Evolutionary conservation across 208 protist species (phyloP).

Genomic region (Crithidia brevicula): DNA sequence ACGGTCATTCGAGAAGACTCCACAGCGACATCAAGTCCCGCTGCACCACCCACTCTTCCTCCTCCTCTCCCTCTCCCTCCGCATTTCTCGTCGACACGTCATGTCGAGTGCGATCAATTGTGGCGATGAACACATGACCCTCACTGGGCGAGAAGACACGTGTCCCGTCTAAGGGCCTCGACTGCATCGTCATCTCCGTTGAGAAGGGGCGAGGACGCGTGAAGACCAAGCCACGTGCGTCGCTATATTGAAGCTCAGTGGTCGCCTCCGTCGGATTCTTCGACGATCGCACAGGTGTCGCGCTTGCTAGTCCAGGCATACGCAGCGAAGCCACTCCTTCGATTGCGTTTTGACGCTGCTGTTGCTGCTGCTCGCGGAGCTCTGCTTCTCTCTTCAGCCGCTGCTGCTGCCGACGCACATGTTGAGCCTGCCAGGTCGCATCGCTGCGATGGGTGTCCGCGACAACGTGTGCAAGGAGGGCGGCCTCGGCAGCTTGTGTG

Average conservation of each 20-base stretch:
- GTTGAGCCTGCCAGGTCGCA: not conserved
- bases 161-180: not conserved
- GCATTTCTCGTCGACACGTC: not conserved
- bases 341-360: not conserved
- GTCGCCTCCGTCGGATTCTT: too few relatives aligned
- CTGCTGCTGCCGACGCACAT: slow-evolving; percentile 20
- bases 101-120: not conserved
- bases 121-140: not conserved
- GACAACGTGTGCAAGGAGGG: slow-evolving; percentile 14
- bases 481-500: slow-evolving; percentile 10
- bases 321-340: too few relatives aligned
- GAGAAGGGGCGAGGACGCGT: slow-evolving; percentile 3
- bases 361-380: slow-evolving; percentile 1
- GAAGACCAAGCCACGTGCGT: slow-evolving; percentile 12
- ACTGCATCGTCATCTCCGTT: too few relatives aligned
- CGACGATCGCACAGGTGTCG: not conserved
- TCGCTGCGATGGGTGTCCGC: not conserved
- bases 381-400: slow-evolving; percentile 5
- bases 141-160: not conserved
- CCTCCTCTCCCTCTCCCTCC: not conserved
- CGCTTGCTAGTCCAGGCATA: not conserved
- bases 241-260: slow-evolving; percentile 4
- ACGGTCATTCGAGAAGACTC: slow-evolving; percentile 19
- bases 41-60: slow-evolving; percentile 33
- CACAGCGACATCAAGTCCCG: slow-evolving; percentile 33